A percentile compares a stretch with the other conserved stretches of the same genome.
These are phyloP conservation scores for Podaxis sp. DNA, from an alignment of 768 basidiomycete species.

Conservation along the genomic window DNA sequence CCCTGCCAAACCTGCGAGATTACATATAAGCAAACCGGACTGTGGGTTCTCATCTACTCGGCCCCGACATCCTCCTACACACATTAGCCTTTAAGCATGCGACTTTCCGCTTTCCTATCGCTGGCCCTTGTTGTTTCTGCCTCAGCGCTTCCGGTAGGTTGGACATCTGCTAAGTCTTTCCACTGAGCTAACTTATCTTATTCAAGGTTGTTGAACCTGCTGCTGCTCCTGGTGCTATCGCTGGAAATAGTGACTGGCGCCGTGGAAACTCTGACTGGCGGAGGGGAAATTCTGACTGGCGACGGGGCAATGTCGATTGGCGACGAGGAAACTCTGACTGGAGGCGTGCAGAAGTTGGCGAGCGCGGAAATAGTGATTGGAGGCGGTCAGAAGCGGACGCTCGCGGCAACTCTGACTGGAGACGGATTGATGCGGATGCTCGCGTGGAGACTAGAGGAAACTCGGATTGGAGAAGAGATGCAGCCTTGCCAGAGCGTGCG, in stretches of 20 bases:
- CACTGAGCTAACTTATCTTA: constrained; percentile 5
- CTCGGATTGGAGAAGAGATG: constrained; percentile 13
- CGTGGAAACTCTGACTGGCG: constrained; percentile 14
- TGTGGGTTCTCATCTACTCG: constrained; percentile 18
- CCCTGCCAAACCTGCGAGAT: constrained; percentile 26
- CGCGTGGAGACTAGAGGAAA: constrained; percentile 5
- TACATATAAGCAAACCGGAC: constrained; percentile 34
- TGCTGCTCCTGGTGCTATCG: constrained; percentile 8
- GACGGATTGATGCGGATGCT: constrained; percentile 17
- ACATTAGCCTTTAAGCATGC: constrained; percentile 30
- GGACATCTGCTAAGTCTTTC: constrained; percentile 1
- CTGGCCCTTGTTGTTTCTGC: constrained; percentile 31
- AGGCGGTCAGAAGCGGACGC: constrained; percentile 13
- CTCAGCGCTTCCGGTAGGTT: constrained; percentile 38
- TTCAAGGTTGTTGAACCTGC: constrained; percentile 22
- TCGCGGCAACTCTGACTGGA: constrained; percentile 20
- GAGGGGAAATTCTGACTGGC: constrained; percentile 18
- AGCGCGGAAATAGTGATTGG: constrained; percentile 15
- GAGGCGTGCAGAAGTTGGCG: constrained; percentile 14
- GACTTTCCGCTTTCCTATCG: constrained; percentile 32
- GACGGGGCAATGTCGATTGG: constrained; percentile 14
- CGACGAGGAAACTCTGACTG: constrained; percentile 16
- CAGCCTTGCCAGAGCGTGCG: constrained; percentile 9
- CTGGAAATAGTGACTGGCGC: constrained; percentile 18
- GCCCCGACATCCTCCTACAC: constrained; percentile 22